Conservation (phyloP, 1,139 yeast genomes). For the Taphrina communis region DNA sequence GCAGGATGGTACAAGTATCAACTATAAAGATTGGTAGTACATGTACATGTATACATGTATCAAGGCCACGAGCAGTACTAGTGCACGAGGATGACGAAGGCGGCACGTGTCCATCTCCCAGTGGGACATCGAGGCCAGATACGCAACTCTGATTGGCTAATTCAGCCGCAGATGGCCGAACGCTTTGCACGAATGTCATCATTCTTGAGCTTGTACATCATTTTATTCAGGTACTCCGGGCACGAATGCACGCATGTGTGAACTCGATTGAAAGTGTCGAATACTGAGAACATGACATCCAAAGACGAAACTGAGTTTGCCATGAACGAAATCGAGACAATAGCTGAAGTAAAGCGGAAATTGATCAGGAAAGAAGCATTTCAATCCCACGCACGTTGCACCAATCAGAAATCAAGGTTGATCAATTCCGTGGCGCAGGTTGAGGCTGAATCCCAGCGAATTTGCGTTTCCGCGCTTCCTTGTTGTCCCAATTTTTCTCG, state of each 20-base stretch:
- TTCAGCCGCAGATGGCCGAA: background rate
- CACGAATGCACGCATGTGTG: no score
- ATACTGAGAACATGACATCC: no score
- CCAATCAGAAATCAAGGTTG: background rate
- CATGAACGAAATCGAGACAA: no score
- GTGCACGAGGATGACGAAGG: background rate
- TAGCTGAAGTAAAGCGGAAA: background rate
- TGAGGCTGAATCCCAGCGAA: background rate
- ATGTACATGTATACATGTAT: no score
- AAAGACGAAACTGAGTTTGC: no score
- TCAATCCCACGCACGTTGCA: slow-evolving; percentile 12
- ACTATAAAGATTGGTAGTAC: no score
- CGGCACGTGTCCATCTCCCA: background rate
- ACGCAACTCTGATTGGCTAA: background rate
- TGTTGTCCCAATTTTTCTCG: background rate
- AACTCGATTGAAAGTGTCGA: no score
- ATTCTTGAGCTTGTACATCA: no score
- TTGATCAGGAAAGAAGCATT: background rate
- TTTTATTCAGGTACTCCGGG: no score
- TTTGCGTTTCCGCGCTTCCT: background rate
- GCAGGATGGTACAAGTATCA: no score
- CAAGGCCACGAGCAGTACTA: background rate
- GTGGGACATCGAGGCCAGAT: background rate
- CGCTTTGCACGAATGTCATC: background rate
- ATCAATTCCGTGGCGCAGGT: no score